Conservation (phyloP, 495 filamentous ascomycete genomes). For the Podospora pseudopauciseta region DNA sequence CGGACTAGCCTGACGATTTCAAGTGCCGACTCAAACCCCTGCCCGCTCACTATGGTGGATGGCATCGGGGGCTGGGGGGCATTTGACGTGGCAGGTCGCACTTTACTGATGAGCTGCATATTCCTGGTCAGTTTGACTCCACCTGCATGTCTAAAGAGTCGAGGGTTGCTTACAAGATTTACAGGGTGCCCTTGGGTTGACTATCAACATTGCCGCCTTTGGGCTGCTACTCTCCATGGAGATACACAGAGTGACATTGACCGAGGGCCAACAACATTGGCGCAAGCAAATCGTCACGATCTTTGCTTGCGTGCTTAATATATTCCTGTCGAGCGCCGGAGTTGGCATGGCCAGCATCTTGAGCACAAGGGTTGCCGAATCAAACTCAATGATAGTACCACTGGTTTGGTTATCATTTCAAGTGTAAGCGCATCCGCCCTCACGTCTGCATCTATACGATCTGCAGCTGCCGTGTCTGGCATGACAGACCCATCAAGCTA, state of each 20-base stretch:
- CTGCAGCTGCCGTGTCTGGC: not conserved
- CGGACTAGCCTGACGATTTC: constrained; percentile 8
- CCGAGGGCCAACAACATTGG: constrained; percentile 34
- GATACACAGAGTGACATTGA: constrained; percentile 21
- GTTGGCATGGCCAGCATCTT: constrained; percentile 23
- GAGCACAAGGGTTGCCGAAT: constrained; percentile 19
- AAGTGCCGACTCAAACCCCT: constrained; percentile 2
- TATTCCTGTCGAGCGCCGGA: constrained; percentile 28
- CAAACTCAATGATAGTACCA: constrained; percentile 26
- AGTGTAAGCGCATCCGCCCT: constrained; percentile 18
- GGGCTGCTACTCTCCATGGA: constrained; percentile 24
- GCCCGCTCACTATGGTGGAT: not conserved
- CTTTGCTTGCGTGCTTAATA: constrained; percentile 28
- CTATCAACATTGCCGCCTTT: constrained; percentile 25
- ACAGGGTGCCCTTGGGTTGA: constrained; percentile 28
- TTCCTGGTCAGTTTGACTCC: constrained; percentile 19
- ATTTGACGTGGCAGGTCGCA: constrained; percentile 17
- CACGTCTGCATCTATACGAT: not conserved
- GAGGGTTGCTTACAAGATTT: not conserved
- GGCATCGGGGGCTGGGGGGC: not conserved
- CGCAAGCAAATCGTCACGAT: constrained; percentile 29
- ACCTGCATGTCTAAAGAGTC: not conserved
- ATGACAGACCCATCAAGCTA: constrained; percentile 5
- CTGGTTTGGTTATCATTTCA: constrained; percentile 25
- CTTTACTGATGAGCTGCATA: constrained; percentile 19